Conservation (phyloP, 768 basidiomycete species). For the Xerocomellus amylosporus region DNA sequence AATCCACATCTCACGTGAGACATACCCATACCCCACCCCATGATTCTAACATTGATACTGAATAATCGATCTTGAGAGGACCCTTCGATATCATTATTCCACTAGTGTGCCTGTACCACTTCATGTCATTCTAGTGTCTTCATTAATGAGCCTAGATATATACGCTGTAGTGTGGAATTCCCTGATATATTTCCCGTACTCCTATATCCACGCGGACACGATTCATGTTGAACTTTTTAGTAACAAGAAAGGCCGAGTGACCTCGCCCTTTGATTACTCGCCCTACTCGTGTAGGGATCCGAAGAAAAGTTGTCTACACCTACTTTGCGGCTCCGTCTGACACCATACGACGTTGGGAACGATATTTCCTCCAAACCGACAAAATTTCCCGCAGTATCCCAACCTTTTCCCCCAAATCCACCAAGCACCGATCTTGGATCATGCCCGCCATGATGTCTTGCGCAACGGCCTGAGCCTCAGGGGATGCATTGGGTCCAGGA, state of each 20-base stretch:
- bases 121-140: conserved; percentile 14
- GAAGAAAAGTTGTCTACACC: background rate
- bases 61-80: conserved; percentile 9
- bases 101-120: conserved; percentile 19
- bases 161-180: conserved; percentile 10
- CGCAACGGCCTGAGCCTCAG: conserved; percentile 8
- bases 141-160: conserved; percentile 10
- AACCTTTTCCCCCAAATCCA: conserved; percentile 16
- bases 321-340: background rate
- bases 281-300: background rate
- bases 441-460: conserved; percentile 11
- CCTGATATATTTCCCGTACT: conserved; percentile 1
- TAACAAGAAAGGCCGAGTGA: background rate
- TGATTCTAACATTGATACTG: conserved; percentile 6
- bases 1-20: background rate
- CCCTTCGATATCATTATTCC: conserved; percentile 19
- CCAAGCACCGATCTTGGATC: conserved; percentile 12
- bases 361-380: conserved; percentile 20
- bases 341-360: conserved; percentile 7
- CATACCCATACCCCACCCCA: background rate
- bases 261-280: too few relatives aligned
- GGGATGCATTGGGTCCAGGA: conserved; percentile 7
- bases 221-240: background rate
- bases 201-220: background rate
- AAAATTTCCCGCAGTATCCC: conserved; percentile 16